phyloP scores from a whole-genome alignment of 805 yeast genomes.

The Hanseniaspora valbyensis region DNA sequence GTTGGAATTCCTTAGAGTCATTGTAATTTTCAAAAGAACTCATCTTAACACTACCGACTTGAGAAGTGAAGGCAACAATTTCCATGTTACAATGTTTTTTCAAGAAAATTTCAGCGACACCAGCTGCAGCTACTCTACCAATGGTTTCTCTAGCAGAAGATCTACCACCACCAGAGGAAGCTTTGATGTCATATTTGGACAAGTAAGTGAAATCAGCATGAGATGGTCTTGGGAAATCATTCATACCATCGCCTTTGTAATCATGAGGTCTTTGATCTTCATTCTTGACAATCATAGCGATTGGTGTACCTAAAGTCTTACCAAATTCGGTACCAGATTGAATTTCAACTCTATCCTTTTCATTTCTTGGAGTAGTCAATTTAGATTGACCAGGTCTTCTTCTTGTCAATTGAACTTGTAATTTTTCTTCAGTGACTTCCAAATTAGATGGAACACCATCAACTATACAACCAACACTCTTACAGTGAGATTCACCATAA shows the following conservation, averaged over 20 bases:
- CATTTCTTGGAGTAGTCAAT: slow-evolving; percentile 89
- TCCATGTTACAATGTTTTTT: slow-evolving; percentile 68
- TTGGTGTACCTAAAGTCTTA: slow-evolving; percentile 85
- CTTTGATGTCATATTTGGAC: slow-evolving; percentile 82
- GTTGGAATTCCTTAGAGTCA: slow-evolving; percentile 47
- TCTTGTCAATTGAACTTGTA: slow-evolving; percentile 91
- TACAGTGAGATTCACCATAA: slow-evolving; percentile 96
- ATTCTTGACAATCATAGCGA: slow-evolving; percentile 83
- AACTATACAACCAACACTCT: slow-evolving; percentile 93
- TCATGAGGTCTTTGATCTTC: slow-evolving; percentile 97
- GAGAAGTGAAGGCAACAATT: slow-evolving; percentile 92
- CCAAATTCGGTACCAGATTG: slow-evolving; percentile 93
- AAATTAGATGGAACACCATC: slow-evolving; percentile 97
- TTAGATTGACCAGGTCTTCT: slow-evolving; percentile 97
- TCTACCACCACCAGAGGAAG: slow-evolving; percentile 95
- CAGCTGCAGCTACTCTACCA: slow-evolving; percentile 98
- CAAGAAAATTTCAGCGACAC: slow-evolving; percentile 89
- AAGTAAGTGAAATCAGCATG: slow-evolving; percentile 95
- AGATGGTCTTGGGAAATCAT: slow-evolving; percentile 90
- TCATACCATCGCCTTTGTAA: slow-evolving; percentile 69
- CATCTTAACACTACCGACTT: slow-evolving; percentile 73
- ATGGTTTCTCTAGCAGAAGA: slow-evolving; percentile 96
- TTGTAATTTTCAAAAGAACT: slow-evolving; percentile 48
- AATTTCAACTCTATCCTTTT: slow-evolving; percentile 82
- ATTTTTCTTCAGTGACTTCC: slow-evolving; percentile 69